Conservation (phyloP, 2,329 filamentous ascomycete species). For the Apiospora hydei region DNA sequence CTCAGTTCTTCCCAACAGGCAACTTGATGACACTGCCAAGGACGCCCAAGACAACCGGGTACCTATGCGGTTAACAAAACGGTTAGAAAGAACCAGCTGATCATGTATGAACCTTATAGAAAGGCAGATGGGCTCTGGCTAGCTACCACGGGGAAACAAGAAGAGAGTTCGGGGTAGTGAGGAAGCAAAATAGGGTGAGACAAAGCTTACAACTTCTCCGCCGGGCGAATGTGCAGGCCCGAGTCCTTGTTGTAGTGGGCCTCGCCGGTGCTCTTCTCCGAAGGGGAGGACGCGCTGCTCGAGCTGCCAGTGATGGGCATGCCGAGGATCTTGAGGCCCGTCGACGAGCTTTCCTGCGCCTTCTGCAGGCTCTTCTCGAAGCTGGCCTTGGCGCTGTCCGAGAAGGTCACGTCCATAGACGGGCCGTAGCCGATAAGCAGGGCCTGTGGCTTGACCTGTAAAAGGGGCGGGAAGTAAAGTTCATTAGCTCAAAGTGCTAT, state of each 20-base stretch:
- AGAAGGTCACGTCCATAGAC: background rate
- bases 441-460: background rate
- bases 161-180: background rate
- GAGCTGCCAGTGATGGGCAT: background rate
- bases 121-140: background rate
- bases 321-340: background rate
- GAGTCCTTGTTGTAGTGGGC: background rate
- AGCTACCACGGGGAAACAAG: background rate
- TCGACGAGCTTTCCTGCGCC: background rate
- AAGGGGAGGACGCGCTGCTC: background rate
- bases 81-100: background rate
- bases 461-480: background rate
- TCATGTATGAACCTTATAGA: background rate
- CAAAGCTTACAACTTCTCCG: background rate
- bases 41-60: background rate
- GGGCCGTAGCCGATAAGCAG: background rate
- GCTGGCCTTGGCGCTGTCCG: background rate
- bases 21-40: constrained; percentile 5
- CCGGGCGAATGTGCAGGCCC: background rate
- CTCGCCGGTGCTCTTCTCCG: background rate
- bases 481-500: background rate
- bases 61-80: background rate
- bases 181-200: background rate
- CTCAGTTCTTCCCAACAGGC: background rate
- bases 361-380: background rate